Evolutionary conservation across 2,329 filamentous ascomycete genomes (phyloP), one percentile per base, ranked within the genome.

Genomic region (Hansfordia pulvinata): DNA sequence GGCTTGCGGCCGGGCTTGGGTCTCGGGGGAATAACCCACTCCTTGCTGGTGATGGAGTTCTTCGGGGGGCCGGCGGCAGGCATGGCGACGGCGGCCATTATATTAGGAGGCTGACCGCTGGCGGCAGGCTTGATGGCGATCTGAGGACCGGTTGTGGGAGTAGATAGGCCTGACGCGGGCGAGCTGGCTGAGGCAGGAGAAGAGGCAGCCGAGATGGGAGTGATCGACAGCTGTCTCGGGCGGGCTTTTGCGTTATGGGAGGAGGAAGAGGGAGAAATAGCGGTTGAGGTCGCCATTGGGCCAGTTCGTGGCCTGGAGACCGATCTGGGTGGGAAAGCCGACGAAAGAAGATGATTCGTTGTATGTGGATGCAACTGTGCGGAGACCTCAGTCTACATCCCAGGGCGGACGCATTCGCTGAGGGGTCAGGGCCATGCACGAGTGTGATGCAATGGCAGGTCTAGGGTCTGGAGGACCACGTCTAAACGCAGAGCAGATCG

Each of bases 1-100:
- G 88, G 86, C 63, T 96, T 96, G 40, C 88, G 75, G 25, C 88
- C 88, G 13, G 90, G 88, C 62, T 86, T 88, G 24, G 82, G 82
- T 33, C 82, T 69, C 16, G 82, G 82, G 14, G 82, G 82, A 23
- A 90, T 75, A 14, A 88, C 67, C 82, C 82, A 90, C 70, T 88
- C 79, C 51, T 76, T 86, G 41, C 70, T 80, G 19, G 81, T 88
- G 49, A 86, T 71, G 27, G 64, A 69, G 27, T 60, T 50, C 44
- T 63, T 64, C 26, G 60, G 59, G 19, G 60, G 29, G 49, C 41
- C 9, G 44, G 41, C 21, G 27, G 46, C 44, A 19, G 60, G 56
- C 25, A 53, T 53, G 34, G 62, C 50, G 38, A 59, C 53, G 28
- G 60, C 55, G 7, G 61, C 54, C 58, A 65, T 63, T 29, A 56